phyloP scores from a whole-genome alignment of 176 grass and related monocot genomes.

The Canna indica region DNA sequence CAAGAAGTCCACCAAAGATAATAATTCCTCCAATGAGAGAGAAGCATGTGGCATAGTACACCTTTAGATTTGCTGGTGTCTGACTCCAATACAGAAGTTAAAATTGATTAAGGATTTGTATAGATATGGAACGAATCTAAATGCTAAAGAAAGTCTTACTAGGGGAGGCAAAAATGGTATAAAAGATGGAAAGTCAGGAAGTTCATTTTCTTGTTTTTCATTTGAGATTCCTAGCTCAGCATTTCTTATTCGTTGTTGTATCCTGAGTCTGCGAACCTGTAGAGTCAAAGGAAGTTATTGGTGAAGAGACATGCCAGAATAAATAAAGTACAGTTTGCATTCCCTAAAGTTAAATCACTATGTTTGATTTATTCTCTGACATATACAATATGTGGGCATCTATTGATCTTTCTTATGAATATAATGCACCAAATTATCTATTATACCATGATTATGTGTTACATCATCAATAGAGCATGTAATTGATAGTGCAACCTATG shows the following conservation, averaged over 20 bases:
- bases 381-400: too few species aligned
- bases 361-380: too few species aligned
- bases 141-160: slow-evolving; percentile 26
- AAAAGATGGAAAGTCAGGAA: slow-evolving; percentile 98
- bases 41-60: slow-evolving; percentile 88
- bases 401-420: too few species aligned
- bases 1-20: slow-evolving; percentile 90
- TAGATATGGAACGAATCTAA: not conserved
- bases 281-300: not conserved
- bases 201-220: slow-evolving; percentile 65
- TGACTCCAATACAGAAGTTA: slow-evolving; percentile 32
- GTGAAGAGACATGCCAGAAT: not conserved
- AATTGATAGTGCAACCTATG: not conserved
- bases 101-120: not conserved
- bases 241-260: slow-evolving; percentile 99
- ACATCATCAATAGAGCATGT: not conserved
- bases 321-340: not conserved
- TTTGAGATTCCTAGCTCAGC: slow-evolving; percentile 76
- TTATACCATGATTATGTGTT: not conserved
- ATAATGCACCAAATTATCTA: not conserved
- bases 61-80: slow-evolving; percentile 93
- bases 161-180: slow-evolving; percentile 93
- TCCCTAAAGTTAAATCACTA: not conserved
- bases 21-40: slow-evolving; percentile 81
- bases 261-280: slow-evolving; percentile 91